Conservation (phyloP, 495 filamentous ascomycete genomes). For the Cudoniella acicularis region DNA sequence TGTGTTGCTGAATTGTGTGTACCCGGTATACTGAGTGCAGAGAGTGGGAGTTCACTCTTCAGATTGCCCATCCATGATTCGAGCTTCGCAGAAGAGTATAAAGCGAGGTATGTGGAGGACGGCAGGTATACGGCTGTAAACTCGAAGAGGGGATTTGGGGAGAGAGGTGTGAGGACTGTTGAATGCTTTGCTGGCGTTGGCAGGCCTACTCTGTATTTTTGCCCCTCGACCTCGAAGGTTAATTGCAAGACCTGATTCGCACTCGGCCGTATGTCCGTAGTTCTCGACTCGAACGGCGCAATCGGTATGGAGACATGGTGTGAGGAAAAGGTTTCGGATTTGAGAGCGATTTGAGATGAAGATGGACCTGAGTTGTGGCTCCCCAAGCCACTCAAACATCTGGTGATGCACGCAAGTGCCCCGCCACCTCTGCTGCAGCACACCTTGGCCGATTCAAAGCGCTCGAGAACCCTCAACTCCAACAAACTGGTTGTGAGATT, state of each 20-base stretch:
- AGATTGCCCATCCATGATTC: conserved; percentile 78
- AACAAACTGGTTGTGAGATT: conserved; percentile 78
- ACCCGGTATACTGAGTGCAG: conserved; percentile 84
- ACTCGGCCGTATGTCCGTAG: conserved; percentile 50
- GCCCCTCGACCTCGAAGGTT: conserved; percentile 56
- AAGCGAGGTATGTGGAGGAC: conserved; percentile 59
- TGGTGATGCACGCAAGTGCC: conserved; percentile 21
- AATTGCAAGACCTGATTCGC: conserved; percentile 56
- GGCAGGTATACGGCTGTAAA: conserved; percentile 74
- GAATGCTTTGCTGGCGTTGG: conserved; percentile 53
- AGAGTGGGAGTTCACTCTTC: conserved; percentile 63
- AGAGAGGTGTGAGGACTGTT: conserved; percentile 50
- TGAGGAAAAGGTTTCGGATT: conserved; percentile 51
- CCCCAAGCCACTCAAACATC: conserved; percentile 49
- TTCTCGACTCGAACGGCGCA: conserved; percentile 51
- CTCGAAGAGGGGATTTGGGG: conserved; percentile 51
- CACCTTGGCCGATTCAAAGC: conserved; percentile 52
- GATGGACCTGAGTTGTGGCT: conserved; percentile 35
- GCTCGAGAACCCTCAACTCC: conserved; percentile 70
- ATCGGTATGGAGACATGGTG: conserved; percentile 53
- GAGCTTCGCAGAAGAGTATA: conserved; percentile 71
- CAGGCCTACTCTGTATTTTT: conserved; percentile 58
- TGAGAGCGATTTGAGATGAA: conserved; percentile 39
- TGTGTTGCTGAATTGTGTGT: conserved; percentile 92
- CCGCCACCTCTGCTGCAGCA: conserved; percentile 18